Base-by-base conservation (phyloP, 495 filamentous ascomycete genomes). In the Articulospora tetracladia region DNA sequence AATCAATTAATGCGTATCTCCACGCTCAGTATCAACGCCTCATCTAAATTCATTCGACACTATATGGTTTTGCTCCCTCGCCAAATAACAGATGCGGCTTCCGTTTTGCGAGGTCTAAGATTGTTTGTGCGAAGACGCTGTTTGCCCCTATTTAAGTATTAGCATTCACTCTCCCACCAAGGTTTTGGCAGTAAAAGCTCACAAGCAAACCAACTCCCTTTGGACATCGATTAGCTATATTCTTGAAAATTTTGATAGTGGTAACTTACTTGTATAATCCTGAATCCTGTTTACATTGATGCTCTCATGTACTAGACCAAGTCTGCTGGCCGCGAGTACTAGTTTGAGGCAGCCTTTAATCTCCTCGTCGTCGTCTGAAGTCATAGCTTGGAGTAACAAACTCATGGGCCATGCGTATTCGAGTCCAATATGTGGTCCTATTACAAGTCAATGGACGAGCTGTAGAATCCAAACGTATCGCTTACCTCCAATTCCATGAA, bases 391-490 rank as follows among this genome's bases (percentile, higher is more conserved):
- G 3, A 97, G 80, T 13, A 99, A 80, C 57, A 96, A 77, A 63
- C 89, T 93, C 89, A 99, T 96, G 1, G 94, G 94, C 94, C 94
- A 99, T n/a, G 93, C 93, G 59, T 96, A 86, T 65, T 84, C 74
- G 48, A 94, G 80, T 4, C 95, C 95, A 67, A 96, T 81, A 68
- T 91, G 82, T 25, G 83, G 83, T 0, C 81, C 74, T 78, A 58
- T 15, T 34, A 4, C 60, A 55, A 60, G 55, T 51, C 15, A 44
- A 17, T 32, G 13, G 13, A 13, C 13, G 30, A 32, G 4, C 30
- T 17, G 3, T 44, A 19, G n/a, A 25, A 54, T 7, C 26, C 26
- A 74, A 77, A 11, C 39, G n/a, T 3, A 15, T 44, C 39, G 3
- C 39, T 64, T 71, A 68, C 91, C 94, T 44, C 95, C 94, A 60